Percentiles rank a stretch among this genome's conserved stretches.
These are phyloP conservation scores for Ustilago shanxiensis DNA, from an alignment of 1,284 basidiomycete species.

Conservation along the genomic window DNA sequence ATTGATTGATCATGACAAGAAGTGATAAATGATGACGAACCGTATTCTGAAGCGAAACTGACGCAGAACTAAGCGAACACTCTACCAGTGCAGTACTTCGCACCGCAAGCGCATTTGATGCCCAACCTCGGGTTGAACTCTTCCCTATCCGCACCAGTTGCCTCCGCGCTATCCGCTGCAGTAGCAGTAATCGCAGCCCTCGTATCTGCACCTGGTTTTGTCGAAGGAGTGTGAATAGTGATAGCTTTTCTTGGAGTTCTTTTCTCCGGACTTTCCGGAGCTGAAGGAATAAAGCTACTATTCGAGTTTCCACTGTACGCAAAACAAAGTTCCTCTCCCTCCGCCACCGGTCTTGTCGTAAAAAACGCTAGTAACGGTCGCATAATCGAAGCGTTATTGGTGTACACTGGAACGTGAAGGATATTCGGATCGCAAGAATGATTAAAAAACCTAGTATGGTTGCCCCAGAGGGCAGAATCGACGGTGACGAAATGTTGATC, in stretches of 20 bases:
- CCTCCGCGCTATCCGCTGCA: slow-evolving; percentile 5
- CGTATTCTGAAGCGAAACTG: too few relatives aligned
- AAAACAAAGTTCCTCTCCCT: slow-evolving; percentile 74
- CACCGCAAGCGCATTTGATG: slow-evolving; percentile 28
- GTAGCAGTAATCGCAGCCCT: slow-evolving; percentile 14
- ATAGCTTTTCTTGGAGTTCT: slow-evolving; percentile 4
- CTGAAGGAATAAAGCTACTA: background rate
- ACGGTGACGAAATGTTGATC: slow-evolving; percentile 35
- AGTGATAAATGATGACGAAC: too few relatives aligned
- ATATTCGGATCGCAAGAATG: slow-evolving; percentile 91
- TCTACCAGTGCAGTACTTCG: slow-evolving; percentile 27
- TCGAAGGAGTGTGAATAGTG: slow-evolving; percentile 17
- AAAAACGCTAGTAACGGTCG: slow-evolving; percentile 78
- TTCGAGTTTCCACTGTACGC: slow-evolving; percentile 24
- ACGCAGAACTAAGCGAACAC: slow-evolving; percentile 23
- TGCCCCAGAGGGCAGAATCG: slow-evolving; percentile 58
- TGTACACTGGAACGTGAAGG: slow-evolving; percentile 78
- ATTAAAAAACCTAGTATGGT: slow-evolving; percentile 60
- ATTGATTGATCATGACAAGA: too few relatives aligned
- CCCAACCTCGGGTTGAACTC: slow-evolving; percentile 3
- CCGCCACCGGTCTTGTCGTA: slow-evolving; percentile 76
- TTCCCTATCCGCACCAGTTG: background rate
- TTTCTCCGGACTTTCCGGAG: background rate
- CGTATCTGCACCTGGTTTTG: slow-evolving; percentile 20
- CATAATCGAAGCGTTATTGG: slow-evolving; percentile 76